A percentile compares a stretch with the other conserved stretches of the same genome.
phyloP scores from a whole-genome alignment of 208 protist genomes.

The Trypanosoma platydactyli region DNA sequence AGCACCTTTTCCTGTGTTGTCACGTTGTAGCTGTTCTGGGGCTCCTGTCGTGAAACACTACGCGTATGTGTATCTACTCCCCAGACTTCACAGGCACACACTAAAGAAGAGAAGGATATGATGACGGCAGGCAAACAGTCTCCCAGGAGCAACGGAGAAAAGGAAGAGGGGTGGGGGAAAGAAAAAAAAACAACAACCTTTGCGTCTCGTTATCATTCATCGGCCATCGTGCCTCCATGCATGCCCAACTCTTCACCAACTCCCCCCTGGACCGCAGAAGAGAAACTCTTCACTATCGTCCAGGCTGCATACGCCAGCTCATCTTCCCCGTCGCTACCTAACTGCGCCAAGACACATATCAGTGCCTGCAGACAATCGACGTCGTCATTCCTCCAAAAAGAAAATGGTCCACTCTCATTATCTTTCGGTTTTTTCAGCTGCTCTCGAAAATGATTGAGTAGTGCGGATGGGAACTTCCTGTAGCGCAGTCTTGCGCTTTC shows the following conservation, averaged over 20 bases:
- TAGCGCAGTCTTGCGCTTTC: slow-evolving; percentile 19
- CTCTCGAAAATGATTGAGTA: slow-evolving; percentile 23
- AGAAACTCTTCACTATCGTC: slow-evolving; percentile 2
- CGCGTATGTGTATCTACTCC: slow-evolving; percentile 9
- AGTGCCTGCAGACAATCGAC: slow-evolving; percentile 1
- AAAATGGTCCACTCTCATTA: background rate
- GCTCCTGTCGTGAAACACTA: background rate
- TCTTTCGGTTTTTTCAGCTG: slow-evolving; percentile 5
- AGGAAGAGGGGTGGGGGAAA: slow-evolving; percentile 20
- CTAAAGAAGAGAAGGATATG: background rate
- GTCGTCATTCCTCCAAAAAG: background rate
- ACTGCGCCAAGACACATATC: slow-evolving; percentile 9
- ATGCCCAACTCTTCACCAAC: background rate
- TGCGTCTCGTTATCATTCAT: too few relatives aligned
- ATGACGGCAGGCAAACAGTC: too few relatives aligned
- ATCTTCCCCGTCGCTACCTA: slow-evolving; percentile 13
- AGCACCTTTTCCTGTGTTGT: too few relatives aligned
- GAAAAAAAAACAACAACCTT: background rate
- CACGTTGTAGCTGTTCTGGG: background rate
- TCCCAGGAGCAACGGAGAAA: too few relatives aligned
- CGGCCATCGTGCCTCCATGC: too few relatives aligned
- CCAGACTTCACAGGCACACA: background rate
- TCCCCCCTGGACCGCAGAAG: background rate
- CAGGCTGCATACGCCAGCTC: slow-evolving; percentile 18
- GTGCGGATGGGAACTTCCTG: slow-evolving; percentile 21